Conservation (phyloP, 1,284 basidiomycete genomes). For the Ceratorhiza oryzae-sativae region DNA sequence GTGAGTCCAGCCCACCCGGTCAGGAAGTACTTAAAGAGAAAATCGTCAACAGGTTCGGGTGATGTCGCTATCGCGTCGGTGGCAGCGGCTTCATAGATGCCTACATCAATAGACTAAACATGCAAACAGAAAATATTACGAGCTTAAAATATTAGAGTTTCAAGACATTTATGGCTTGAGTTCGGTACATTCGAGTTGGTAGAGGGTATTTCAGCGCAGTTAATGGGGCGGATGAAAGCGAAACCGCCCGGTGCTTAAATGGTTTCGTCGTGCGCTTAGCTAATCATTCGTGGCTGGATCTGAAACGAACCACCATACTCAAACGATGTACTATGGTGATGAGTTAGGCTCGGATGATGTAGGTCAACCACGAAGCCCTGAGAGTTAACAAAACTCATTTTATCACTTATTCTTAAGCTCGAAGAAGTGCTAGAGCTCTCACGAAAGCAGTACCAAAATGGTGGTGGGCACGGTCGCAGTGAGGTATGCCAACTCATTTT, state of each 20-base stretch:
- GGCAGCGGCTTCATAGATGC: conserved; percentile 3
- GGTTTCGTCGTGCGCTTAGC: background rate
- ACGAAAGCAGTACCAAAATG: conserved; percentile 8
- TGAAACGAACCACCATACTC: conserved; percentile 9
- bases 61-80: background rate
- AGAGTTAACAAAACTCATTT: background rate
- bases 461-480: background rate
- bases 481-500: background rate
- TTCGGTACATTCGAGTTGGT: no score
- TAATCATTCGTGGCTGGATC: no score
- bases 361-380: background rate
- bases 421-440: conserved; percentile 35
- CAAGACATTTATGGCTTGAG: no score
- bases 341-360: conserved; percentile 41
- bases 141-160: background rate
- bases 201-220: no score
- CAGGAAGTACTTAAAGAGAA: conserved; percentile 28
- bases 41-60: conserved; percentile 1
- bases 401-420: conserved; percentile 36
- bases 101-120: background rate
- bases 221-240: no score
- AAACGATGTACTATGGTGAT: conserved; percentile 25
- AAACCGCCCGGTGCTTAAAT: background rate
- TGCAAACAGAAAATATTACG: background rate
- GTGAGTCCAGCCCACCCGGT: conserved; percentile 36